phyloP scores from a whole-genome alignment of 805 yeast species.

The Suhomyces faveliae region DNA sequence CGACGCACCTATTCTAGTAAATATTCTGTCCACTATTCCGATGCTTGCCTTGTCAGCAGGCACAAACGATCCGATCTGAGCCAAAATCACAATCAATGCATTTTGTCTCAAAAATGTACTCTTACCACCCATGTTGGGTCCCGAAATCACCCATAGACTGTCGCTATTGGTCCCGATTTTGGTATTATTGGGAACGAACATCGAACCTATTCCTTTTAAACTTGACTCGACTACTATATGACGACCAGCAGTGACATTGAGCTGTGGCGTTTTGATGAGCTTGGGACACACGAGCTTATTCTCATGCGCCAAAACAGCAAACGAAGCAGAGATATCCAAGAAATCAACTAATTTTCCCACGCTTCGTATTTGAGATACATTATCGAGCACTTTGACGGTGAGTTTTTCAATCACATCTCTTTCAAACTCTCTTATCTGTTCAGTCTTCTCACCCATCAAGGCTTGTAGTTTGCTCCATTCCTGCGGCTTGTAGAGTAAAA shows the following conservation, averaged over 20 bases:
- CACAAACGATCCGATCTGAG: constrained; percentile 56
- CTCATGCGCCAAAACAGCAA: constrained; percentile 71
- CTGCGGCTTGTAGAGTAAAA: constrained; percentile 45
- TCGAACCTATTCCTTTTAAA: constrained; percentile 44
- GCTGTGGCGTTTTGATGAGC: constrained; percentile 46
- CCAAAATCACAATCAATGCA: constrained; percentile 47
- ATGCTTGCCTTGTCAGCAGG: constrained; percentile 49
- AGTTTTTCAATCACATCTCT: constrained; percentile 48
- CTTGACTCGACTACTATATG: constrained; percentile 87
- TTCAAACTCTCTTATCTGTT: constrained; percentile 56
- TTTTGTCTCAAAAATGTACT: constrained; percentile 49
- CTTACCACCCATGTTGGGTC: constrained; percentile 55
- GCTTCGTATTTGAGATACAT: constrained; percentile 47
- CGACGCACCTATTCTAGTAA: constrained; percentile 45
- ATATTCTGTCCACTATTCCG: constrained; percentile 47
- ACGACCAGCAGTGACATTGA: constrained; percentile 64
- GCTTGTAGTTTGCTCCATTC: constrained; percentile 58
- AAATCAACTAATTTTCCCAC: constrained; percentile 56
- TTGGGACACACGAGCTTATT: constrained; percentile 64
- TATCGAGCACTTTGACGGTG: constrained; percentile 43
- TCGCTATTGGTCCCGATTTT: constrained; percentile 19
- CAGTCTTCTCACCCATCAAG: constrained; percentile 43
- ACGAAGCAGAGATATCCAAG: constrained; percentile 70
- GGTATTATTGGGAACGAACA: constrained; percentile 48
- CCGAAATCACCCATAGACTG: constrained; percentile 23